Evolutionary conservation across 805 yeast genomes (phyloP), one percentile per base, ranked within the genome.

Genomic region (Isabelozyma pseudorhagii): DNA sequence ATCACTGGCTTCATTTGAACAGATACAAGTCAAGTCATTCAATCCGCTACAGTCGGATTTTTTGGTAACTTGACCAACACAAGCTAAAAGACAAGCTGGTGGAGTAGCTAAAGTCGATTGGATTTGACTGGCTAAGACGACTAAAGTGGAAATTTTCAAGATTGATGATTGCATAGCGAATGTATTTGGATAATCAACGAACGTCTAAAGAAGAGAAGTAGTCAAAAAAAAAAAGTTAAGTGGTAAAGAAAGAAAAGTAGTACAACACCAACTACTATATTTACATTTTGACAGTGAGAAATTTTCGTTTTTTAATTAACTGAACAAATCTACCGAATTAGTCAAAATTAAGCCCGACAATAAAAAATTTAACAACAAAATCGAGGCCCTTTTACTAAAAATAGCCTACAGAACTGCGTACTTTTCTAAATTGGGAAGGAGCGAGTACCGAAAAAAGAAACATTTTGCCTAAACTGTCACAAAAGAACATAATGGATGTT

Each of bases 41-140:
- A 89, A 67, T 50, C 83, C 74, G 51, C 72, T 57, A 69, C 94
- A 87, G 44, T 72, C 52, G 40, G 81, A 68, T 13, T 83, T 77
- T 65, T 79, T 79, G 54, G 79, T 75, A 49, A 87, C 92, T 61
- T 81, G 78, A 50, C 89, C 79, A 51, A 88, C 93, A 80, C 97
- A 90, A 40, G 96, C 96, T 67, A 91, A 77, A 57, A 91, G 72
- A 77, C 97, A 91, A 38, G 97, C 97, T 52, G 97, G 97, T 46
- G 97, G 94, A 49, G 93, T 77, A 48, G 88, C 85, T 43, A 82
- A 80, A 29, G 78, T 77, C 31, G 75, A 61, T 21, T 79, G 71
- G 50, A 75, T 58, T 52, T 69, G 65, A 29, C 78, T 67, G 46
- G 78, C 74, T 50, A 75, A 57, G 25, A 68, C 68, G 46, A 65